These are phyloP conservation scores for Cardamine resedifolia DNA, from an alignment of 345 rosid genomes.

Conservation along the genomic window DNA sequence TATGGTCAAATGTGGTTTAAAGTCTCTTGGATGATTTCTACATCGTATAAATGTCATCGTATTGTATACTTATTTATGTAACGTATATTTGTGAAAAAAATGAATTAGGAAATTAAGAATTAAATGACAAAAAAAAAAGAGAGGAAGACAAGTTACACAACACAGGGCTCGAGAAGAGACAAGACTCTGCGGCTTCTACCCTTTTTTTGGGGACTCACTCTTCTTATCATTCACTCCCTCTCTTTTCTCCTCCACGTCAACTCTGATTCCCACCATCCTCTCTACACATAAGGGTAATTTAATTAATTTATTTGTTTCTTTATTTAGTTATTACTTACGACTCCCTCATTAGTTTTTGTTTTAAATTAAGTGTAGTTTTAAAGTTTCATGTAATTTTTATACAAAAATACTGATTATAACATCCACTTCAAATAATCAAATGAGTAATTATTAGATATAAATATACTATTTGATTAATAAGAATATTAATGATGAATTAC, in stretches of 20 bases:
- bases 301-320: neutral
- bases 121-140: neutral
- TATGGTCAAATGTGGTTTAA: neutral
- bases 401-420: too few species aligned
- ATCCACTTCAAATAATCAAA: too few species aligned
- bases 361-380: too few species aligned
- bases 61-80: neutral
- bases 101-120: neutral
- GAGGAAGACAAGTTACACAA: conserved; percentile 24
- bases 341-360: too few species aligned
- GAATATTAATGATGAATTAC: too few species aligned
- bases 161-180: conserved; percentile 49
- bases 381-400: too few species aligned
- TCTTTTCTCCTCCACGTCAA: conserved; percentile 37
- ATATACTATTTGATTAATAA: too few species aligned
- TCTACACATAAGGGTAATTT: neutral
- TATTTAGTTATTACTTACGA: too few species aligned
- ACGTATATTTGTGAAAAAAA: neutral
- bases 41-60: neutral
- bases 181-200: conserved; percentile 36
- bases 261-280: conserved; percentile 31
- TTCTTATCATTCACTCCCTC: conserved; percentile 41
- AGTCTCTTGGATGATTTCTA: conserved; percentile 4
- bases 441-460: too few species aligned
- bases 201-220: conserved; percentile 44